phyloP scores from a whole-genome alignment of 2,329 filamentous ascomycete species.

The Aspergillus udagawae region DNA sequence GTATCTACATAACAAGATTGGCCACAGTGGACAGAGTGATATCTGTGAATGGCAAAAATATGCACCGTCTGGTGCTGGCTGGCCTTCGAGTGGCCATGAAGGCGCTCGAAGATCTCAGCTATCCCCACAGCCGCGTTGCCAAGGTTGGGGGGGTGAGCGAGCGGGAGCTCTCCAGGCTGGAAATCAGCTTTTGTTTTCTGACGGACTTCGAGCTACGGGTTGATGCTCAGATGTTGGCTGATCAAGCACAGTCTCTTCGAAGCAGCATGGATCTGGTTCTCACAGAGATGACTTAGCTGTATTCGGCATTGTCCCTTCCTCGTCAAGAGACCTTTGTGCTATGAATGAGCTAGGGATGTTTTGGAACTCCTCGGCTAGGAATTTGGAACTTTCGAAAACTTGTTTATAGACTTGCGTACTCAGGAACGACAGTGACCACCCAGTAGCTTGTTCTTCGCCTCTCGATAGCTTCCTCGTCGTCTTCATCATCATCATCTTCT shows the following conservation, averaged over 20 bases:
- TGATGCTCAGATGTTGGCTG: constrained; percentile 51
- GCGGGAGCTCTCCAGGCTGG: constrained; percentile 73
- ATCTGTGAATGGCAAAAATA: constrained; percentile 75
- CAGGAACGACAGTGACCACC: background rate
- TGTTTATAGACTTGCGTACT: background rate
- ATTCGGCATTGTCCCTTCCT: background rate
- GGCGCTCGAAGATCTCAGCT: constrained; percentile 86
- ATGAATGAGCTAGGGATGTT: background rate
- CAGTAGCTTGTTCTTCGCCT: background rate
- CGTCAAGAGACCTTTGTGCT: background rate
- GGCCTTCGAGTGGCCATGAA: constrained; percentile 88
- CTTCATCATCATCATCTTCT: background rate
- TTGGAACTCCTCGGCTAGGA: background rate
- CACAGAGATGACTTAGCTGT: background rate
- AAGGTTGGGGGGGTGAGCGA: constrained; percentile 85
- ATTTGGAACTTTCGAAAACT: background rate
- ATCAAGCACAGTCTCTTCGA: constrained; percentile 44
- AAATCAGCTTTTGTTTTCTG: constrained; percentile 85
- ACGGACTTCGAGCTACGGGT: constrained; percentile 78
- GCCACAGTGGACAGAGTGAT: constrained; percentile 74
- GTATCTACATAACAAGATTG: constrained; percentile 79
- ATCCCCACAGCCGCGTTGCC: constrained; percentile 77
- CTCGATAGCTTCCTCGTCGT: background rate
- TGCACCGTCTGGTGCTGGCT: constrained; percentile 80
- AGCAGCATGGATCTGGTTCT: constrained; percentile 2